Percentiles rank a stretch among this genome's conserved stretches.
phyloP scores from a whole-genome alignment of 2,329 filamentous ascomycete species.

The Talaromyces sp. region DNA sequence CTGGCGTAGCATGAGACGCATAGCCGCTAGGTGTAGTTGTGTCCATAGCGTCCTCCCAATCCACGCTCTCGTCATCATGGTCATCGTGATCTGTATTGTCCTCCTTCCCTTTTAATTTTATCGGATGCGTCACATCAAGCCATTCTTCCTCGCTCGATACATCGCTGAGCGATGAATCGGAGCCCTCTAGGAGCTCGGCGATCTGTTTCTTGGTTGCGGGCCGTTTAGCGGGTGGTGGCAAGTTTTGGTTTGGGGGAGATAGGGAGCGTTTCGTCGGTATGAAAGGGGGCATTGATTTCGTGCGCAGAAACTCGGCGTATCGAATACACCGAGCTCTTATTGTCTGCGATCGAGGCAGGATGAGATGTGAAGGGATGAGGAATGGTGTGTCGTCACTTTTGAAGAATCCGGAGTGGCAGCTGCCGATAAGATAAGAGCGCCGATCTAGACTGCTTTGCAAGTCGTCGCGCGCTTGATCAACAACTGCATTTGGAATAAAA shows the following conservation, averaged over 20 bases:
- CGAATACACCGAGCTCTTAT: neutral
- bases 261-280: conserved; percentile 42
- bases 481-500: neutral
- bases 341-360: neutral
- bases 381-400: neutral
- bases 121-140: conserved; percentile 10
- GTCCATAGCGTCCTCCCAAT: conserved; percentile 57
- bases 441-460: neutral
- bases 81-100: conserved; percentile 34
- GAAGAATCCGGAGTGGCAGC: neutral
- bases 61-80: conserved; percentile 54
- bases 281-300: conserved; percentile 43
- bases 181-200: conserved; percentile 23
- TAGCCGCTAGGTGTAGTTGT: conserved; percentile 28
- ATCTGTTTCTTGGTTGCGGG: conserved; percentile 28
- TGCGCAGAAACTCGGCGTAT: neutral
- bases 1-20: conserved; percentile 20
- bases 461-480: neutral
- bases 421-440: conserved; percentile 1
- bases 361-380: neutral
- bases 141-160: conserved; percentile 24
- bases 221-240: conserved; percentile 36
- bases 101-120: conserved; percentile 34
- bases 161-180: conserved; percentile 39
- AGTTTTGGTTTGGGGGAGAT: conserved; percentile 30